phyloP scores from a whole-genome alignment of 768 basidiomycete species.

The Leucosporidium scottii region DNA sequence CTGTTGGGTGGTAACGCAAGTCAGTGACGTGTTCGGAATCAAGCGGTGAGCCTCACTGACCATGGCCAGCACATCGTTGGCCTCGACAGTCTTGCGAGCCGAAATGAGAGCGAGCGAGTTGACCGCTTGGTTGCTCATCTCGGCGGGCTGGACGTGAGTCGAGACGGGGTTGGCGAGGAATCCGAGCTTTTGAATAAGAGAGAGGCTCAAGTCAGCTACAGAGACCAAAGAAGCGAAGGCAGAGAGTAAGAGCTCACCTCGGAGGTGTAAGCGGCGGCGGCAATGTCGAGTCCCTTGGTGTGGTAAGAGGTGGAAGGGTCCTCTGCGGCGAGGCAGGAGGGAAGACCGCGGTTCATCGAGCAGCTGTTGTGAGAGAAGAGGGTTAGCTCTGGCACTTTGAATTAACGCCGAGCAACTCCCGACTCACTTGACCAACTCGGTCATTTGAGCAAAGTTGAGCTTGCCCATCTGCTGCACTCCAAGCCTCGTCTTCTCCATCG shows the following conservation, averaged over 20 bases:
- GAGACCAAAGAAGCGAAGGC: background rate
- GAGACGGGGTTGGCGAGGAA: constrained; percentile 76
- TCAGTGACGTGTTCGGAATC: background rate
- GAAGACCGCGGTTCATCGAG: constrained; percentile 73
- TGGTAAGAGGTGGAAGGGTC: constrained; percentile 64
- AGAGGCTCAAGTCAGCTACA: background rate
- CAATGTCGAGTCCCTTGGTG: constrained; percentile 77
- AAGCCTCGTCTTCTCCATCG: constrained; percentile 68
- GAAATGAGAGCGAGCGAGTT: constrained; percentile 82
- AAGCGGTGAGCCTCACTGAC: constrained; percentile 11
- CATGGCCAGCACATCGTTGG: constrained; percentile 69
- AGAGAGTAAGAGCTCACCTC: constrained; percentile 44
- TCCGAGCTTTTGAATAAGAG: constrained; percentile 49
- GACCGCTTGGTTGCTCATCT: constrained; percentile 88
- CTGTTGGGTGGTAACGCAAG: background rate
- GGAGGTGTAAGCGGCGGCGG: constrained; percentile 68
- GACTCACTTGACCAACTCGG: constrained; percentile 61
- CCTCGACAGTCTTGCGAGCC: constrained; percentile 67
- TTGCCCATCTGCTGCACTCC: constrained; percentile 64
- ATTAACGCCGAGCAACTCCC: too few species aligned
- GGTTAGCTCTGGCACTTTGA: background rate
- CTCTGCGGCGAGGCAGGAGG: constrained; percentile 47
- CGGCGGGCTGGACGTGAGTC: constrained; percentile 71
- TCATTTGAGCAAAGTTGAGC: constrained; percentile 58
- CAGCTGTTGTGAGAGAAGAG: constrained; percentile 42